Percentiles rank a stretch among this genome's conserved stretches.
phyloP scores from a whole-genome alignment of 768 basidiomycete species.

The Tricholoma saponaceum region DNA sequence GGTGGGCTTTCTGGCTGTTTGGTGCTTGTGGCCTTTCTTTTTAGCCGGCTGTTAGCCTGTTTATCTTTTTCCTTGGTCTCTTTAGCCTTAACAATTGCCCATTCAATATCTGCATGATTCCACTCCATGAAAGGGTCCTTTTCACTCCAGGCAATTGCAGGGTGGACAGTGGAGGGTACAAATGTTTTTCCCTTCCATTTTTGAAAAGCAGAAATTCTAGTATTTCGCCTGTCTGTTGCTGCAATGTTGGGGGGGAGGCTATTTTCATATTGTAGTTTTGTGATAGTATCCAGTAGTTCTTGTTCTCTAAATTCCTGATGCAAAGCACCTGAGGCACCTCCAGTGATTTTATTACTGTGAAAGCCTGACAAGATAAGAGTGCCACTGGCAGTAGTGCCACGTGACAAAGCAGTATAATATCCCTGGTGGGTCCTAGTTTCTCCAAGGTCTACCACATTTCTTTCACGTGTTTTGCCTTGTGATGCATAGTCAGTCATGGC shows the following conservation, averaged over 20 bases:
- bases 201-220: background rate
- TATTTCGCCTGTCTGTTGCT: background rate
- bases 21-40: background rate
- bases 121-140: background rate
- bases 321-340: no score
- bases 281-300: no score
- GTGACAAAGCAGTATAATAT: background rate
- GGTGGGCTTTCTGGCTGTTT: background rate
- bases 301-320: no score
- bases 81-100: background rate
- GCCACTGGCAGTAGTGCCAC: background rate
- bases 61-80: background rate
- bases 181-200: background rate
- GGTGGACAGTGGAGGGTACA: background rate
- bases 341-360: background rate
- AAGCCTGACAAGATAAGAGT: background rate
- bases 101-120: background rate
- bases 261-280: no score
- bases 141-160: background rate
- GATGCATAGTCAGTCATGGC: slow-evolving; percentile 30
- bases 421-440: background rate
- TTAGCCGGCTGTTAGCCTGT: background rate
- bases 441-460: background rate
- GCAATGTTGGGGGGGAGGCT: no score
- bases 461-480: slow-evolving; percentile 24